Conservation (phyloP, 208 protist genomes). For the Acanthamoeba polyphaga region DNA sequence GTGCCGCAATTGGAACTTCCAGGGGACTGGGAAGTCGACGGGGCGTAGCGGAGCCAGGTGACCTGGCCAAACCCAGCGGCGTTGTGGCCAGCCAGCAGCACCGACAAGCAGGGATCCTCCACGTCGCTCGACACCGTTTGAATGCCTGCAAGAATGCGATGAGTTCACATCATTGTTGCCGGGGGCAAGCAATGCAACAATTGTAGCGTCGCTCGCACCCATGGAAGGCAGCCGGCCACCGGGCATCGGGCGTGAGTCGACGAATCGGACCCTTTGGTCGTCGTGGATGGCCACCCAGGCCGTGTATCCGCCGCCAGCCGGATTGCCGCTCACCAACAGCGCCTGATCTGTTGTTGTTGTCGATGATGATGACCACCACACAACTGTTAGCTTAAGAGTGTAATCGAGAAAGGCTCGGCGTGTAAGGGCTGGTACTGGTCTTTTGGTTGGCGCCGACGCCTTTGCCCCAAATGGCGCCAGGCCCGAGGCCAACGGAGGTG, state of each 20-base stretch:
- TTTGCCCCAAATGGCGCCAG: background rate
- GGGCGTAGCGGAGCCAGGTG: background rate
- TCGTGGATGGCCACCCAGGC: background rate
- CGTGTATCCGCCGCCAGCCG: background rate
- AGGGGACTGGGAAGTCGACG: no score
- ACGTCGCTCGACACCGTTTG: background rate
- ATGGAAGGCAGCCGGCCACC: background rate
- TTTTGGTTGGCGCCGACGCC: background rate
- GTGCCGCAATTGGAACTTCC: no score
- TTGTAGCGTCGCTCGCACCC: no score
- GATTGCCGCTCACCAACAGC: background rate
- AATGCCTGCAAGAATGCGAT: background rate
- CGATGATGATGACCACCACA: no score
- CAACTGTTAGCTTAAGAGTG: no score
- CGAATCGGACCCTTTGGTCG: background rate
- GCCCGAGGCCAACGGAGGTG: background rate
- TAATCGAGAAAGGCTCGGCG: no score
- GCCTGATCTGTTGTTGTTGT: background rate
- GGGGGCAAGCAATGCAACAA: no score
- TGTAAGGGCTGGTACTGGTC: background rate
- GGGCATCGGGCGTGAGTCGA: background rate
- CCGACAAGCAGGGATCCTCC: background rate
- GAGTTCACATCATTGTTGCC: no score
- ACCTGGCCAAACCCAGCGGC: background rate
- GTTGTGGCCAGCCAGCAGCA: background rate